Percentiles rank a stretch among this genome's conserved stretches.
phyloP scores from a whole-genome alignment of 768 basidiomycete species.

The Pisolithus albus region DNA sequence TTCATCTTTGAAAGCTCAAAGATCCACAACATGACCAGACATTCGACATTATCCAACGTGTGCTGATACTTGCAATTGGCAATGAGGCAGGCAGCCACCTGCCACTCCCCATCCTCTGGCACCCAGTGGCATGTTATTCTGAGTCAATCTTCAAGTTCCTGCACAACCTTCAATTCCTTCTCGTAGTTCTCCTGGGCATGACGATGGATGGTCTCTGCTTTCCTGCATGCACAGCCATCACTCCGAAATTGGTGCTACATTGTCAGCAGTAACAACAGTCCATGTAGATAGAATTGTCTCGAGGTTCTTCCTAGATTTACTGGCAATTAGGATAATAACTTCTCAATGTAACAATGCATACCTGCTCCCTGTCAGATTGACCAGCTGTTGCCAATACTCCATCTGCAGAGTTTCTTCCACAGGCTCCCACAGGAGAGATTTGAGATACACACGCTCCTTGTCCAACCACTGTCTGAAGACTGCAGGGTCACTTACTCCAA shows the following conservation, averaged over 20 bases:
- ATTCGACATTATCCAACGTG: slow-evolving; percentile 12
- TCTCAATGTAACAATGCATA: not conserved
- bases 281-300: too few species aligned
- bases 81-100: not conserved
- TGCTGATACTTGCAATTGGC: slow-evolving; percentile 3
- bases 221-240: not conserved
- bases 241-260: too few species aligned
- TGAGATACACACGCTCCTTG: too few species aligned
- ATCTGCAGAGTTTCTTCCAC: slow-evolving; percentile 8
- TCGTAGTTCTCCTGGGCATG: slow-evolving; percentile 10
- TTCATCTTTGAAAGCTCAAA: slow-evolving; percentile 20
- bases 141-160: slow-evolving; percentile 5
- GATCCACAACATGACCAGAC: slow-evolving; percentile 8
- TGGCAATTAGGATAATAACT: too few species aligned
- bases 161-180: slow-evolving; percentile 4
- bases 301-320: not conserved
- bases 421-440: not conserved
- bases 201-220: slow-evolving; percentile 4
- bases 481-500: too few species aligned
- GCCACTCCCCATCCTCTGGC: slow-evolving; percentile 4
- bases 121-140: not conserved
- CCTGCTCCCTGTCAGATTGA: not conserved
- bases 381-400: slow-evolving; percentile 11
- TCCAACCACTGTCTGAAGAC: too few species aligned
- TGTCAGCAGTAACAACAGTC: too few species aligned